Evolutionary conservation across 176 grass and related monocot genomes (phyloP), one percentile per base, ranked within the genome.

Genomic region (Dactylis glomerata): DNA sequence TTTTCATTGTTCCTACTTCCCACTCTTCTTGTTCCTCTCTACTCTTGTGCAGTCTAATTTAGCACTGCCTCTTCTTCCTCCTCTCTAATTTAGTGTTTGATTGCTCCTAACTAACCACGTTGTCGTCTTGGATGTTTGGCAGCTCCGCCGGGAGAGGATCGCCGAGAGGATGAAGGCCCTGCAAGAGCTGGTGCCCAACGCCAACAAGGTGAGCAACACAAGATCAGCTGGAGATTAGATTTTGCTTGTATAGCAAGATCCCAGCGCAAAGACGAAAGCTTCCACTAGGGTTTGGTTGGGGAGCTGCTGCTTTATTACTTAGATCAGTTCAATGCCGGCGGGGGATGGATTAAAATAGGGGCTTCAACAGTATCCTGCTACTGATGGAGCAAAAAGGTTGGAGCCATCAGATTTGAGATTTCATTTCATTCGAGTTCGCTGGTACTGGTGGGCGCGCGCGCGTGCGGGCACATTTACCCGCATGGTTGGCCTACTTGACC

Each of bases 161-260:
- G 96, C 96, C 22, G 96, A 98, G 83, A 86, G 96, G 89, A 98
- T 98, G 96, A 98, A 92, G 81, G 93, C 96, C 16, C 87, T 98
- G 13, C 96, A 98, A 68, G 96, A 98, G 45, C 54, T 98, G 77
- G 96, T 94, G 20, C 89, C 93, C 22, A 98, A 95, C 83, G 89
- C 96, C 61, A 98, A 98, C 81, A 98, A 98, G 96, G 96, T 98
- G 30, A 77, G 72, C 30, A 38, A 38, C 15, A 12, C 10, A 1
- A 32, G 24, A 65, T 1, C 5, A 58, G 23, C 17, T 51, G 0
- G 0, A 6, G 3, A 46, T 1, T 12, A 57, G 12, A 73, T 57
- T 58, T 20, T n/a, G 32, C 10, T 12, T 37, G 45, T 23, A 66
- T 23, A 66, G 24, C 37, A 14, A 73, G 69, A 73, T 73, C 69